Evolutionary conservation across 148 eudicot species (phyloP).

Genomic region (Nepenthes gracilis): DNA sequence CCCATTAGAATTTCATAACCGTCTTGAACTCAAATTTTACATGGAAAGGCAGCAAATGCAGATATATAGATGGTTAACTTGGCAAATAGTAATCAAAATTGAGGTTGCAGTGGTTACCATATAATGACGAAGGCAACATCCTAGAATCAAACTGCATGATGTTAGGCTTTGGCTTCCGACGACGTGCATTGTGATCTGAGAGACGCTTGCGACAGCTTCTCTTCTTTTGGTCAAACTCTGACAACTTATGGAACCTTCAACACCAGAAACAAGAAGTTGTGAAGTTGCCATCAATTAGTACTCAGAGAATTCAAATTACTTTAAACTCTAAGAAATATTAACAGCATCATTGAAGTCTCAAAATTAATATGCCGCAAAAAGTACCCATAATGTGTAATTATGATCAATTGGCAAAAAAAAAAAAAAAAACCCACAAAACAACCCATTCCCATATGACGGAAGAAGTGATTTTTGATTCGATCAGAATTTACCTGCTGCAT

Average conservation of each 20-base stretch:
- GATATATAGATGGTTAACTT: background rate
- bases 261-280: background rate
- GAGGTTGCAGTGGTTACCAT: constrained; percentile 20
- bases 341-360: too few relatives aligned
- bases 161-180: constrained; percentile 78
- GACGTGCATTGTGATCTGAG: constrained; percentile 89
- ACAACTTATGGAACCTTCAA: constrained; percentile 73
- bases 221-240: constrained; percentile 87
- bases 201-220: constrained; percentile 93
- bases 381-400: too few relatives aligned
- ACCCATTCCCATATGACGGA: background rate
- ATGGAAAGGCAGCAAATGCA: background rate
- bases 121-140: constrained; percentile 41
- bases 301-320: too few relatives aligned
- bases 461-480: background rate
- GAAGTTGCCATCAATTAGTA: too few relatives aligned
- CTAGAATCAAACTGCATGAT: constrained; percentile 48
- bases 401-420: background rate
- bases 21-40: too few relatives aligned
- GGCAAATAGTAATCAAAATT: background rate
- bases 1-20: too few relatives aligned
- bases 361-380: too few relatives aligned
- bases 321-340: too few relatives aligned
- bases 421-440: too few relatives aligned
- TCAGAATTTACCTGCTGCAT: constrained; percentile 72